Conservation (phyloP, 1,284 basidiomycete genomes). For the Leccinum subatratum region DNA sequence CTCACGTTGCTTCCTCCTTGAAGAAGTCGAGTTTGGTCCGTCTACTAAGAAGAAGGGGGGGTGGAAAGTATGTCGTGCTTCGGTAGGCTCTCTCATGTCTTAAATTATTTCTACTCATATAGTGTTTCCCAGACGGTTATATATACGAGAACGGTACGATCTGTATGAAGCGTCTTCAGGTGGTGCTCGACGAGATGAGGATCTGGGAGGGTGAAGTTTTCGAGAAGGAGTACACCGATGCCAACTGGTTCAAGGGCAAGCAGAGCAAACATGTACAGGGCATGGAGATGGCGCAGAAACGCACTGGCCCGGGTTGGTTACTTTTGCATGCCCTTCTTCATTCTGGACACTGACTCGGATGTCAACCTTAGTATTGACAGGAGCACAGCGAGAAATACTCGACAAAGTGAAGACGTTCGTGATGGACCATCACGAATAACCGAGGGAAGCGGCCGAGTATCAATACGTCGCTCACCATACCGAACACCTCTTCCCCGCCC, state of each 20-base stretch:
- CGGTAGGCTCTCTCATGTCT: slow-evolving; percentile 41
- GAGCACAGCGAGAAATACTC: slow-evolving; percentile 71
- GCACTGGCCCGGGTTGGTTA: slow-evolving; percentile 48
- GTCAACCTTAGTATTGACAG: slow-evolving; percentile 56
- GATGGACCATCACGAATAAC: slow-evolving; percentile 48
- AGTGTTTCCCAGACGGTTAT: slow-evolving; percentile 68
- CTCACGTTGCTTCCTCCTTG: slow-evolving; percentile 94
- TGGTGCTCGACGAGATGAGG: slow-evolving; percentile 84
- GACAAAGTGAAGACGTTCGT: slow-evolving; percentile 75
- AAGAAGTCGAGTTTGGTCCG: slow-evolving; percentile 97
- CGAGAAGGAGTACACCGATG: slow-evolving; percentile 83
- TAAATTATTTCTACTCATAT: not conserved
- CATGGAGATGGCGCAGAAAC: slow-evolving; percentile 49
- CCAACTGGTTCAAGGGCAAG: slow-evolving; percentile 88
- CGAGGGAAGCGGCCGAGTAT: slow-evolving; percentile 38
- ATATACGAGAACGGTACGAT: slow-evolving; percentile 89
- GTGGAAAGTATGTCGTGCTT: slow-evolving; percentile 51
- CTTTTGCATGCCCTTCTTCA: not conserved
- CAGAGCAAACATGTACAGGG: slow-evolving; percentile 68
- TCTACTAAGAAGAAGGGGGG: slow-evolving; percentile 66
- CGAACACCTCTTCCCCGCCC: slow-evolving; percentile 71
- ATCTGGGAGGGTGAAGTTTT: slow-evolving; percentile 87
- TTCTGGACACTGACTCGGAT: not conserved
- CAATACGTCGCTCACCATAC: slow-evolving; percentile 53
- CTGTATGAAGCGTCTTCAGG: slow-evolving; percentile 75